Base-by-base conservation (phyloP, 495 filamentous ascomycete genomes). In the Penicillium soppii region DNA sequence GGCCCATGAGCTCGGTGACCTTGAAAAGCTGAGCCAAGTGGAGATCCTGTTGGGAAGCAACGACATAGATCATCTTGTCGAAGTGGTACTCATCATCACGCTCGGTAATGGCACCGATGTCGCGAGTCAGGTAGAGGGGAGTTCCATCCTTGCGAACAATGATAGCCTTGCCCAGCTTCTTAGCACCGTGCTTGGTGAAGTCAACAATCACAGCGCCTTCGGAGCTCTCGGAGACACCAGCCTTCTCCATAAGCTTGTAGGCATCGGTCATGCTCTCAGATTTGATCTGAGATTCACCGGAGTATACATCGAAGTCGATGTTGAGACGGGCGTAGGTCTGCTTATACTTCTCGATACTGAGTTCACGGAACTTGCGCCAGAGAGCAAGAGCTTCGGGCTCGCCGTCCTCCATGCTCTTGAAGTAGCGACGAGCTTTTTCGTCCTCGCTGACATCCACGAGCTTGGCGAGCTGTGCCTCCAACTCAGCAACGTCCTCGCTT, bases 261-360 rank as follows among this genome's bases (percentile, higher is more conserved):
- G 82, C 86, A 13, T 82, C 76, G 46, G 73, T 72, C 90, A 98
- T 96, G 54, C 82, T 83, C 62, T 89, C 88, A 56, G 86, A 81
- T 48, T 83, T 81, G 43, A 98, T 88, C 63, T 95, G 89, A n/a
- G 88, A 92, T 71, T 98, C 94, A 27, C 92, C 92, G 27, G 87
- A 88, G 75, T 98, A 98, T 45, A 90, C 86, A 65, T 97, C 92
- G 59, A 92, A 98, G 50, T 84, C 78, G 63, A 98, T 97, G 71
- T 96, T 97, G 16, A 94, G 79, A 45, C 89, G 81, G 29, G 86
- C 84, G 59, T 92, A 92, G 3, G 89, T 90, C 56, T 83, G 72
- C 69, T 89, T 85, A 73, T 96, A 96, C 62, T 86, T 85, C 50
- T 81, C 75, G 57, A 97, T 97, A 70, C 87, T 91, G 38, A 98